Evolutionary conservation across 2,329 filamentous ascomycete genomes (phyloP), one percentile per base, ranked within the genome.

Genomic region (Decorospora gaudefroyi): DNA sequence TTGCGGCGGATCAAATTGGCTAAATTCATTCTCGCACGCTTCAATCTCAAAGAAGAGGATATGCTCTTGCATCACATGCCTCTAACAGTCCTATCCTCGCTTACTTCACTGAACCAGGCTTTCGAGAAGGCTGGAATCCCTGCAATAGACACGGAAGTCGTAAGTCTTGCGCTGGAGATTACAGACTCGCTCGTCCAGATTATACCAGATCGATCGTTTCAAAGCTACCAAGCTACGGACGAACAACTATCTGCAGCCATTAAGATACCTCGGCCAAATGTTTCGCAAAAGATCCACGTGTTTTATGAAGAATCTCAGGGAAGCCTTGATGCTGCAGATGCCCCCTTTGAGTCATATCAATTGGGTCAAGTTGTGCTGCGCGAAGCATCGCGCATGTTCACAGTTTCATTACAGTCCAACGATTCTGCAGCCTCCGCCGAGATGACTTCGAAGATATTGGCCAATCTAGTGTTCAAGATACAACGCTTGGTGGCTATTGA

Each of bases 11-110:
- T 96, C 40, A 79, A 82, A 13, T 76, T 96, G 28, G 84, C 91
- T 40, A 82, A 80, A 49, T 99, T 97, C 69, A 85, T 96, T 41
- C 74, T 96, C 52, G 74, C 81, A 4, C 86, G 92, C 57, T 99
- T 99, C 77, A 97, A 96, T 68, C 81, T 97, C 35, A 83, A 86
- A 39, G 93, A 99, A 71, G 93, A 97, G 68, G 95, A 99, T 64
- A 97, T 99, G 92, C 72, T 95, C 11, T 82, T 87, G 2, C 75
- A 88, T 15, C 92, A 97, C 71, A 87, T 91, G 19, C 92, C 92
- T 22, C 72, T 95, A 18, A 79, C 87, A 39, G 79, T 84, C 2
- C 70, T 95, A n/a, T 82, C 84, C 3, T 75, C 87, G 17, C 71
- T 83, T 6, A 64, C 73, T 8, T 74, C 75, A 30, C 67, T 80